These are phyloP conservation scores for Scleromitrula shiraiana DNA, from an alignment of 2,329 filamentous ascomycete species.

Conservation along the genomic window DNA sequence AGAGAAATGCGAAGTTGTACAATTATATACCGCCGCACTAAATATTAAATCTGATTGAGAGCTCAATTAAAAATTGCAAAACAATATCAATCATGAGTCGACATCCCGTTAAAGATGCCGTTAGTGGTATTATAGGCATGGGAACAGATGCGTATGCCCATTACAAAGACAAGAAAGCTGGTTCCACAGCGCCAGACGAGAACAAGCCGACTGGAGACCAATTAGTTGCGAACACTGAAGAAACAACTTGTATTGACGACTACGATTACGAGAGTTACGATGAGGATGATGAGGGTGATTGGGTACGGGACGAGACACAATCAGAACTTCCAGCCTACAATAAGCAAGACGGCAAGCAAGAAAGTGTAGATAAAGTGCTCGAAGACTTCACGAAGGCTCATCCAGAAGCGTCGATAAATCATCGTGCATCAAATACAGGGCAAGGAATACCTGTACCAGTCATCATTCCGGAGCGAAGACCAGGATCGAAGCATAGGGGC, in stretches of 20 bases:
- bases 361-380: slow-evolving; percentile 1
- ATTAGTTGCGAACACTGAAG: neutral
- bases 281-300: slow-evolving; percentile 7
- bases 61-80: neutral
- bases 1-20: neutral
- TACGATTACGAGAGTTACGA: slow-evolving; percentile 1
- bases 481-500: slow-evolving; percentile 39
- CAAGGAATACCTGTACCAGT: slow-evolving; percentile 36
- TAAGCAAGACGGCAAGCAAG: neutral
- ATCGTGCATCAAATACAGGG: neutral
- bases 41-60: neutral
- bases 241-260: neutral
- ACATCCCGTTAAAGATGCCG: neutral
- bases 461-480: slow-evolving; percentile 44
- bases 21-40: neutral
- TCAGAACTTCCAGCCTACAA: neutral
- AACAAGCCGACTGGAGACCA: neutral
- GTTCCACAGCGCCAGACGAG: too few species aligned
- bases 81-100: neutral
- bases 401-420: neutral
- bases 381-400: neutral
- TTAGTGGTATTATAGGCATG: neutral
- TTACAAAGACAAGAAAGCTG: slow-evolving; percentile 1
- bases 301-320: slow-evolving; percentile 5
- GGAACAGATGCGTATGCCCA: neutral